phyloP scores from a whole-genome alignment of 78 protist species.

The Salpingoeca rosetta region DNA sequence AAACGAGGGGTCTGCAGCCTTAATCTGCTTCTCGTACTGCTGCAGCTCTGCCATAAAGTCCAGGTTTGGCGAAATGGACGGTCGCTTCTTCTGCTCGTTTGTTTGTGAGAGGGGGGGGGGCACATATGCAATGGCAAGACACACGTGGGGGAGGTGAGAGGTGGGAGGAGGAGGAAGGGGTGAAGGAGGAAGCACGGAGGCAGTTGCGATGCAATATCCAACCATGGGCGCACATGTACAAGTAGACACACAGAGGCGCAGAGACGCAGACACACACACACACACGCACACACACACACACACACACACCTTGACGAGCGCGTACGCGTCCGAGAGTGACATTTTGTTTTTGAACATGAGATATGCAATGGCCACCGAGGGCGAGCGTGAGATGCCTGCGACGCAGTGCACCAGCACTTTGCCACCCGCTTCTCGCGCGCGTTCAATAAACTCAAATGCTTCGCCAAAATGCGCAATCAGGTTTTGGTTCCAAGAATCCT shows the following conservation, averaged over 20 bases:
- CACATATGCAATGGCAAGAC: no score
- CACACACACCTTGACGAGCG: not conserved
- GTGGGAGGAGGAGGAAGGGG: no score
- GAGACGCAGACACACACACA: no score
- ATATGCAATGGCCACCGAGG: conserved; percentile 42
- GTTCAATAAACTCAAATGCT: conserved; percentile 37
- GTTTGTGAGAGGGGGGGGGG: no score
- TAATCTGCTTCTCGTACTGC: not conserved
- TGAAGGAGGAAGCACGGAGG: no score
- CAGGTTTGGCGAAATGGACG: conserved; percentile 38
- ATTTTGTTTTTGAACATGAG: conserved; percentile 30
- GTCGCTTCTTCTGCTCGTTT: no score
- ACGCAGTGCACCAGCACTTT: conserved; percentile 55
- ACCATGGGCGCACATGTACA: no score
- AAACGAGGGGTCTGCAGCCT: not conserved
- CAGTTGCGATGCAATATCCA: no score
- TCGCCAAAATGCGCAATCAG: conserved; percentile 23
- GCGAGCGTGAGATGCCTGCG: conserved; percentile 55
- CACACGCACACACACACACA: no score
- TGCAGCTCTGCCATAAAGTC: conserved; percentile 49
- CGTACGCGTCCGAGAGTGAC: conserved; percentile 35
- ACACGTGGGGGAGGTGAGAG: no score
- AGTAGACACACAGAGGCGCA: no score
- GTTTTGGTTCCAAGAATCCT: conserved; percentile 14
- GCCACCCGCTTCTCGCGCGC: conserved; percentile 38